Conservation (phyloP, 805 yeast species). For the Myxozyma kluyveri region DNA sequence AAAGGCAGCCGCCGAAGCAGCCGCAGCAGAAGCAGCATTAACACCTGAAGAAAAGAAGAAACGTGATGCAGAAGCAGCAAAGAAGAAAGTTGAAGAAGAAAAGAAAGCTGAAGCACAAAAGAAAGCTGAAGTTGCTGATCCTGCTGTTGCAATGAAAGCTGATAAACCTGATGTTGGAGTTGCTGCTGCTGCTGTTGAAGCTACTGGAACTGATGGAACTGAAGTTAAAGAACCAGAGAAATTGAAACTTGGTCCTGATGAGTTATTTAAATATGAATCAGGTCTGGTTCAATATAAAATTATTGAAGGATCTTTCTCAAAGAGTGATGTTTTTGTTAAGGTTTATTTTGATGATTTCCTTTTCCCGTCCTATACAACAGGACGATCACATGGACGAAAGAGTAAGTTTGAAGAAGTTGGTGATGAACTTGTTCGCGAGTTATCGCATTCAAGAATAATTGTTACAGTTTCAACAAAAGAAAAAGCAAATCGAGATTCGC, state of each 20-base stretch:
- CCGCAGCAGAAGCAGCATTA: conserved; percentile 38
- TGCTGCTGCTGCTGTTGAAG: conserved; percentile 13
- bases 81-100: conserved; percentile 5
- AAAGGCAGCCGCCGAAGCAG: conserved; percentile 42
- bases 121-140: background rate
- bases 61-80: conserved; percentile 28
- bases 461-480: conserved; percentile 61
- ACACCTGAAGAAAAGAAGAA: conserved; percentile 34
- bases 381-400: conserved; percentile 43
- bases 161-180: conserved; percentile 10
- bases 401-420: conserved; percentile 53
- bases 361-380: conserved; percentile 59
- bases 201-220: conserved; percentile 34
- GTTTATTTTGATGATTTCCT: conserved; percentile 74
- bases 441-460: conserved; percentile 66
- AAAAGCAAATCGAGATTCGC: conserved; percentile 47
- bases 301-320: conserved; percentile 54
- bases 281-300: conserved; percentile 77
- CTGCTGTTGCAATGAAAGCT: conserved; percentile 1
- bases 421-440: conserved; percentile 72
- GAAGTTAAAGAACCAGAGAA: conserved; percentile 41
- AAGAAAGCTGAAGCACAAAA: conserved; percentile 5
- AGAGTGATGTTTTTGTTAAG: conserved; percentile 65
- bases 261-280: conserved; percentile 42
- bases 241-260: conserved; percentile 51